These are phyloP conservation scores for Boletus tomentosulus DNA, from an alignment of 768 basidiomycete species.

Conservation along the genomic window DNA sequence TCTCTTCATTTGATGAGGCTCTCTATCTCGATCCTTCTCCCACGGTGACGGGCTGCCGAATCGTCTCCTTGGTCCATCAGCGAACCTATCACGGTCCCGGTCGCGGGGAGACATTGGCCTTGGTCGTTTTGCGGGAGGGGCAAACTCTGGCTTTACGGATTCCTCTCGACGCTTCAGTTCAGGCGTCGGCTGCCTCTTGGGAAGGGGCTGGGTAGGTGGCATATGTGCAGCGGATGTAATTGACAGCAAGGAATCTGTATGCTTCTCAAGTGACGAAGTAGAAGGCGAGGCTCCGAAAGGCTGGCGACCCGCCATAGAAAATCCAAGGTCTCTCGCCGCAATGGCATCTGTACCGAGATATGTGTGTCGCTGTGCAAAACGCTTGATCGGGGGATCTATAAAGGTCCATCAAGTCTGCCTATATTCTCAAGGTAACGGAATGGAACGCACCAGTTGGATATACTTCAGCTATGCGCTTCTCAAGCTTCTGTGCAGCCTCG, in stretches of 20 bases:
- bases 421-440: background rate
- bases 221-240: conserved; percentile 27
- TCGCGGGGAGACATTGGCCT: conserved; percentile 49
- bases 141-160: conserved; percentile 34
- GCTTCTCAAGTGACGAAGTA: conserved; percentile 28
- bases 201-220: conserved; percentile 18
- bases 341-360: conserved; percentile 82
- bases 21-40: conserved; percentile 45
- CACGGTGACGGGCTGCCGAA: conserved; percentile 38
- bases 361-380: conserved; percentile 78
- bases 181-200: conserved; percentile 32
- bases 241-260: conserved; percentile 35
- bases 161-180: conserved; percentile 43
- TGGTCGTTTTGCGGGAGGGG: conserved; percentile 41
- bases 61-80: conserved; percentile 36
- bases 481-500: conserved; percentile 81
- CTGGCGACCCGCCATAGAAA: conserved; percentile 46
- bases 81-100: conserved; percentile 45
- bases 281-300: conserved; percentile 17
- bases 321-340: conserved; percentile 83
- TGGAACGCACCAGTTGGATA: conserved; percentile 71
- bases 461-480: conserved; percentile 82
- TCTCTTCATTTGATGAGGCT: conserved; percentile 36
- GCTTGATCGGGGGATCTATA: conserved; percentile 84
- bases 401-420: background rate